Evolutionary conservation across 768 basidiomycete genomes (phyloP).

Genomic region (Tylopilus sp.): DNA sequence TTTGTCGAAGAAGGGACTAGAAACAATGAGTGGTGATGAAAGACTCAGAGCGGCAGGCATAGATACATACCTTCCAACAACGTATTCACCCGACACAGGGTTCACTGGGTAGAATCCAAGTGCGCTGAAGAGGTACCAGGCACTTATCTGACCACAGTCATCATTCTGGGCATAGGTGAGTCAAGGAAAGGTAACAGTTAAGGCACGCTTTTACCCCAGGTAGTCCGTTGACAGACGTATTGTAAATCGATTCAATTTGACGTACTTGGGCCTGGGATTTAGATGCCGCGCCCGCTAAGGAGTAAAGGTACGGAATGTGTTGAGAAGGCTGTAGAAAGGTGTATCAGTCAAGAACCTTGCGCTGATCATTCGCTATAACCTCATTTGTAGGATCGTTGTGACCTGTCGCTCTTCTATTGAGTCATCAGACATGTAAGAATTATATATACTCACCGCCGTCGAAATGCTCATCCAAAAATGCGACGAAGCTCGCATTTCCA

Average conservation of each 20-base stretch:
- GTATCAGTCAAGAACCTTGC: conserved; percentile 1
- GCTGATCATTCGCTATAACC: conserved; percentile 25
- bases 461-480: conserved; percentile 59
- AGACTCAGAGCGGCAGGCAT: background rate
- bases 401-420: too few relatives aligned
- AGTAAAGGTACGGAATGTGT: conserved; percentile 82
- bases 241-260: conserved; percentile 59
- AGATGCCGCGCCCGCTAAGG: conserved; percentile 65
- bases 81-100: conserved; percentile 70
- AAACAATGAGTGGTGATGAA: background rate
- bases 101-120: conserved; percentile 86
- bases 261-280: conserved; percentile 71
- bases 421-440: too few relatives aligned
- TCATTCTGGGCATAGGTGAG: conserved; percentile 55
- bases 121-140: conserved; percentile 82
- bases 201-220: conserved; percentile 51
- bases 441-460: conserved; percentile 38
- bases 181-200: background rate
- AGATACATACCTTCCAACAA: conserved; percentile 65
- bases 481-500: conserved; percentile 61
- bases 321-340: conserved; percentile 62
- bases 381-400: conserved; percentile 85
- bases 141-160: conserved; percentile 89
- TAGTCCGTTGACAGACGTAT: conserved; percentile 63
- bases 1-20: conserved; percentile 49